Conservation (phyloP, 2,329 filamentous ascomycete species). For the Monosporascus sp. region DNA sequence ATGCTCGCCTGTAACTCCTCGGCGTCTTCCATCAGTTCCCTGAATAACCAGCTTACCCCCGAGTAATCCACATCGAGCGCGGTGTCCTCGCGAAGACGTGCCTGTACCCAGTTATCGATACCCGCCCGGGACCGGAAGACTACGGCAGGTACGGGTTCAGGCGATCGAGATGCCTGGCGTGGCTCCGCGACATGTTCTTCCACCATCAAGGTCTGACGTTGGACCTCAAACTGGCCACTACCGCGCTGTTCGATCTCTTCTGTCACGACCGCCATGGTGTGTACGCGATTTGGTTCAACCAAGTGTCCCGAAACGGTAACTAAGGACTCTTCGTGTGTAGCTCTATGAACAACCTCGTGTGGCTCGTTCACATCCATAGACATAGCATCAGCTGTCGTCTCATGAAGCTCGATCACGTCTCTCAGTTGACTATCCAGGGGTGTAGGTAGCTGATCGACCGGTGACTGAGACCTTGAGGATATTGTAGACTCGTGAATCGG, state of each 20-base stretch:
- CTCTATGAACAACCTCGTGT: conserved; percentile 1
- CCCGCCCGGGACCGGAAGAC: conserved; percentile 17
- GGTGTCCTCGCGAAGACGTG: conserved; percentile 5
- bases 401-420: background rate
- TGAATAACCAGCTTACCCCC: conserved; percentile 11
- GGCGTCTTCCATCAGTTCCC: conserved; percentile 22
- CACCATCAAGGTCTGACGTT: background rate
- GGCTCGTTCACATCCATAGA: conserved; percentile 11
- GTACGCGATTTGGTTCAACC: background rate
- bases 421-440: conserved; percentile 17
- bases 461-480: conserved; percentile 2
- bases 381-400: background rate
- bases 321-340: background rate
- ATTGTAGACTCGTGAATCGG: conserved; percentile 5
- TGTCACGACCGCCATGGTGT: background rate
- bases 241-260: background rate
- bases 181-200: conserved; percentile 1
- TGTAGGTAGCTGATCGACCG: conserved; percentile 17
- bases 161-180: background rate
- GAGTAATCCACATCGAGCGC: conserved; percentile 3
- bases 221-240: background rate
- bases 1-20: conserved; percentile 26
- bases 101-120: conserved; percentile 8
- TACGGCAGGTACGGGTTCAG: conserved; percentile 8
- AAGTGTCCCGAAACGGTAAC: background rate